Conservation (phyloP, 306 rosid genomes). For the Alnus rubra region DNA sequence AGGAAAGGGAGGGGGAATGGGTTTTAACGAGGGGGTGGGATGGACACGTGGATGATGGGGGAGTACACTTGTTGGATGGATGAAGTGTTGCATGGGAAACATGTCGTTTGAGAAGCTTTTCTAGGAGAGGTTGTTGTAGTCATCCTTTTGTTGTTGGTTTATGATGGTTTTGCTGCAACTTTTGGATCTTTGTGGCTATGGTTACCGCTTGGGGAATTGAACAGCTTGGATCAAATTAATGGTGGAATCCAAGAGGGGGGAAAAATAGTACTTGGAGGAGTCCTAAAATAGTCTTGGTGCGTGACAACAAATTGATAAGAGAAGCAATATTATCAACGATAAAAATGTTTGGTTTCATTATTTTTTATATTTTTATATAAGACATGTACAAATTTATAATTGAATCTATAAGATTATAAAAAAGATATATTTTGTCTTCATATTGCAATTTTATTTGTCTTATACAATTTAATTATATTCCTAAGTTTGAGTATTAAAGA, state of each 20-base stretch:
- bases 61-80: slow-evolving; percentile 38
- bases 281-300: not conserved
- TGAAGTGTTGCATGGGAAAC: slow-evolving; percentile 39
- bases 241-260: not conserved
- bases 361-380: too few relatives aligned
- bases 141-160: slow-evolving; percentile 11
- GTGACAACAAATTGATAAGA: too few relatives aligned
- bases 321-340: too few relatives aligned
- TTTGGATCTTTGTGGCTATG: not conserved
- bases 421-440: too few relatives aligned
- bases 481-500: too few relatives aligned
- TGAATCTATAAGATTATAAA: too few relatives aligned
- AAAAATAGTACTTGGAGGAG: too few relatives aligned
- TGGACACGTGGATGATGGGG: slow-evolving; percentile 41
- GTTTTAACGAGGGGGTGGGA: slow-evolving; percentile 15
- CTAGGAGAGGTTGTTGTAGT: not conserved
- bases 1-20: slow-evolving; percentile 4
- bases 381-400: too few relatives aligned
- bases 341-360: too few relatives aligned
- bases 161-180: not conserved
- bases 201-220: not conserved
- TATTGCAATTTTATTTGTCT: too few relatives aligned
- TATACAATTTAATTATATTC: too few relatives aligned
- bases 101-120: slow-evolving; percentile 28
- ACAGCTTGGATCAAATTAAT: not conserved